These are phyloP conservation scores for Phaeosphaeriaceae sp. DNA, from an alignment of 2,329 filamentous ascomycete genomes.

Conservation along the genomic window DNA sequence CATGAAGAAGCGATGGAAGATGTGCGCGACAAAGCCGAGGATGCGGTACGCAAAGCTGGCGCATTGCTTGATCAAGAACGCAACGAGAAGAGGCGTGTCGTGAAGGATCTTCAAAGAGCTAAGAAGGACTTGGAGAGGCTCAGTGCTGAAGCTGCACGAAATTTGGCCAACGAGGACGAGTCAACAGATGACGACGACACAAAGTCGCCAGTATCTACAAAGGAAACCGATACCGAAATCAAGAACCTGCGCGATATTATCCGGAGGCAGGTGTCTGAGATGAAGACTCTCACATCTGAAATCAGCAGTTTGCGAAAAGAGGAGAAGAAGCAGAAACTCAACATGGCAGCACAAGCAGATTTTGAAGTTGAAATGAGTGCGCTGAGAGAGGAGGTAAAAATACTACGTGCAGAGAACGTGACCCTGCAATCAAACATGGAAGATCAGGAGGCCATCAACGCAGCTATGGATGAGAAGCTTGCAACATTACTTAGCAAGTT, in stretches of 20 bases:
- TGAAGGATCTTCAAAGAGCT: slow-evolving; percentile 33
- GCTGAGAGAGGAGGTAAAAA: slow-evolving; percentile 14
- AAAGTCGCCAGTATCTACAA: slow-evolving; percentile 9
- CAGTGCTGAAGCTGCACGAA: slow-evolving; percentile 18
- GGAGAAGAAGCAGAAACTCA: slow-evolving; percentile 13
- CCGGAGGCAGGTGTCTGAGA: slow-evolving; percentile 30
- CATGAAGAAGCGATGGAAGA: slow-evolving; percentile 35
- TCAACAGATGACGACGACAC: slow-evolving; percentile 18
- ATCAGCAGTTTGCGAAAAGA: slow-evolving; percentile 25
- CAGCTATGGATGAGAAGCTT: slow-evolving; percentile 43
- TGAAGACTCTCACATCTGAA: slow-evolving; percentile 34
- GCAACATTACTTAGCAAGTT: slow-evolving; percentile 34
- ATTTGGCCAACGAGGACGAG: slow-evolving; percentile 14
- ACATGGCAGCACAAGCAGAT: slow-evolving; percentile 2
- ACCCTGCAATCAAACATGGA: slow-evolving; percentile 26
- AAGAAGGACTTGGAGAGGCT: slow-evolving; percentile 30
- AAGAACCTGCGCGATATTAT: slow-evolving; percentile 33
- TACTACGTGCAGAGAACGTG: slow-evolving; percentile 24
- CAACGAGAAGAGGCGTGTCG: slow-evolving; percentile 36
- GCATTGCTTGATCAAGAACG: slow-evolving; percentile 42
- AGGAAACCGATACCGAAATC: slow-evolving; percentile 35
- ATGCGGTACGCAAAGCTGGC: slow-evolving; percentile 43
- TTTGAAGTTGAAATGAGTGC: slow-evolving; percentile 8
- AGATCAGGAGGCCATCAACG: slow-evolving; percentile 35
- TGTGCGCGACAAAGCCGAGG: slow-evolving; percentile 43